Base-by-base conservation (phyloP, 2,329 filamentous ascomycete genomes). In the Endothia cerciana region DNA sequence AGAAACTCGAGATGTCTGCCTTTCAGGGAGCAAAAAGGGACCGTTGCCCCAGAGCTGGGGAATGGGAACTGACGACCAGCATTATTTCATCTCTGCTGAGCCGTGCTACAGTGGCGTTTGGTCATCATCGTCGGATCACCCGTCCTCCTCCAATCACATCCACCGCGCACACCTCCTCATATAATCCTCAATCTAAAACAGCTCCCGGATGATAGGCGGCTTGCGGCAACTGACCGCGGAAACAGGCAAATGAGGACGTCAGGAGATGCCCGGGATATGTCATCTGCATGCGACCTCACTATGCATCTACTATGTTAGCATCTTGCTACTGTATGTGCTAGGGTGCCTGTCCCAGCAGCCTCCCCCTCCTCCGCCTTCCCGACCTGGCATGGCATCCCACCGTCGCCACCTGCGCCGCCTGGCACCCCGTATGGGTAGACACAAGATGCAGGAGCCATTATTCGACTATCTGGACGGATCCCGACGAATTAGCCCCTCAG, bases 401-500 rank as follows among this genome's bases (percentile, higher is more conserved):
- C 56, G 22, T 30, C 3, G 22, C 56, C 36, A 41, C 57, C 19
- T 30, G 57, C 25, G 15, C 25, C 40, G 25, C 22, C 5, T 25
- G 6, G 36, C 6, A 43, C 6, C n/a, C 36, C 56, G 7, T 30
- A 15, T 25, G n/a, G 53, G 30, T n/a, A 56, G 38, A 2, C 55
- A 58, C 33, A 57, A 41, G 11, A 38, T 38, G 47, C 25, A 51
- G 47, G 47, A 30, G 28, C 47, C 19, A 15, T 28, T 51, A 28
- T 25, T 28, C 47, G 47, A 30, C 47, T 51, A 4, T 22, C 4
- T 49, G 45, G 45, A 49, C n/a, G 11, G 25, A 49, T 5, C 15
- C 19, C n/a, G 43, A 19, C 64, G 43, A 58, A 65, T 55, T 33
- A 45, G n/a, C 33, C 25, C 41, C 22, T 58, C 36, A 45, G 64